These are phyloP conservation scores for Eucalyptus pauciflora DNA, from an alignment of 345 rosid species.

Conservation along the genomic window DNA sequence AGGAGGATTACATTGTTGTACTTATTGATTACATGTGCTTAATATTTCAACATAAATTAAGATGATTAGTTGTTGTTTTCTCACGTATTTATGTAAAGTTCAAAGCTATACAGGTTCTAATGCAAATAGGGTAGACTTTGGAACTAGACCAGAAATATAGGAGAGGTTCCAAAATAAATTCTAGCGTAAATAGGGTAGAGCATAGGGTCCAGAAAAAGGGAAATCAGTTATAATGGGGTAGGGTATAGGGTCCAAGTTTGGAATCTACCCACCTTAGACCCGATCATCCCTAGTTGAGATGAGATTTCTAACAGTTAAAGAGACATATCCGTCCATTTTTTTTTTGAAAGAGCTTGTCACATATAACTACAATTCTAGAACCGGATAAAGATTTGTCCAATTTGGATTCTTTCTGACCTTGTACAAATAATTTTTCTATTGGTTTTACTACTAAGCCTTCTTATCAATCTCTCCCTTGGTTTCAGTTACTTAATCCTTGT, in stretches of 20 bases:
- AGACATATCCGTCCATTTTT: background rate
- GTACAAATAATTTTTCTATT: background rate
- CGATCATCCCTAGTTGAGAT: background rate
- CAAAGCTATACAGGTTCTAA: too few species aligned
- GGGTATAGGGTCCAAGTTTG: fast-evolving
- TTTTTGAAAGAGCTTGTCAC: background rate
- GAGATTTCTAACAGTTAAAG: background rate
- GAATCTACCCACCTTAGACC: fast-evolving
- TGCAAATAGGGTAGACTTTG: too few species aligned
- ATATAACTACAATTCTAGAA: background rate
- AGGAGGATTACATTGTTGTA: too few species aligned
- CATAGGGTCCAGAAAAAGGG: fast-evolving
- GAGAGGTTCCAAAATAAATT: too few species aligned
- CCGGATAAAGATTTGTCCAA: background rate
- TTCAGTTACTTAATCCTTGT: too few species aligned
- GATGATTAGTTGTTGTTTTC: too few species aligned
- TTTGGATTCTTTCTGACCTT: background rate
- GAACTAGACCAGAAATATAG: too few species aligned
- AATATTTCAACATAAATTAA: too few species aligned
- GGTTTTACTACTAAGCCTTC: background rate
- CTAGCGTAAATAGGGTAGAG: too few species aligned
- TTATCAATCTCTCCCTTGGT: too few species aligned
- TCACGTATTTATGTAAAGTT: too few species aligned
- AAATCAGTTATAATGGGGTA: fast-evolving
- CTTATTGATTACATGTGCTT: too few species aligned